Base-by-base conservation (phyloP, 225 moss, liverwort and hornwort genomes). In the Bryoerythrophyllum caledonicum region DNA sequence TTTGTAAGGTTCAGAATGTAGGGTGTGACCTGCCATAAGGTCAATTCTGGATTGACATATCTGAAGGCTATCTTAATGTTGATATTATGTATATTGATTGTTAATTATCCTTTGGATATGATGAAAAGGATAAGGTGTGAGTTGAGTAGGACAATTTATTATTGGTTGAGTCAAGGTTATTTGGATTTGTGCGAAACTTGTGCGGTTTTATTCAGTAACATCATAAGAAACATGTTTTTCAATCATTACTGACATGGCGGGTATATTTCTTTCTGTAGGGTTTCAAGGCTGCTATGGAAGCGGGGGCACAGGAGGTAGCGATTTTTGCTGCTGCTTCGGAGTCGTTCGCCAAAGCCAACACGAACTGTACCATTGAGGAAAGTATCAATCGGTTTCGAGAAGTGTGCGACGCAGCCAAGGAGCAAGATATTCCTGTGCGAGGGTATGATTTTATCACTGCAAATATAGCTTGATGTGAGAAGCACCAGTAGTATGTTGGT, bases 311-410 rank as follows among this genome's bases (percentile, higher is more conserved):
- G 80, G 94, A 97, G 83, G 91, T 97, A 46, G 96, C 94, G 53
- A 77, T 97, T 67, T 97, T 97, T 78, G 87, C 96, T 72, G 96
- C 96, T 71, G 94, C 96, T 57, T 97, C 96, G 51, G 96, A 94
- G 82, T 97, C 96, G 8, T 97, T 97, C 28, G 77, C 90, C 13
- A 91, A 91, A 74, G 92, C 86, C 60, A 97, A 97, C 80, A 94
- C 86, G 24, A 97, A 97, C 72, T 97, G 96, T 53, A 87, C 88
- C 40, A 93, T 97, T 48, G 85, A 88, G 51, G 92, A 97, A 86
- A 97, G 96, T 83, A 78, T 97, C 27, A 54, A 66, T 67, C 94
- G 96, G 30, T 94, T 90, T 74, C 85, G 51, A 54, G 78, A 89
- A 86, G 92, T 97, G 43, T 97, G 96, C 76, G 81, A 77, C 43